phyloP scores from a whole-genome alignment of 306 rosid genomes.

The Cercis canadensis region DNA sequence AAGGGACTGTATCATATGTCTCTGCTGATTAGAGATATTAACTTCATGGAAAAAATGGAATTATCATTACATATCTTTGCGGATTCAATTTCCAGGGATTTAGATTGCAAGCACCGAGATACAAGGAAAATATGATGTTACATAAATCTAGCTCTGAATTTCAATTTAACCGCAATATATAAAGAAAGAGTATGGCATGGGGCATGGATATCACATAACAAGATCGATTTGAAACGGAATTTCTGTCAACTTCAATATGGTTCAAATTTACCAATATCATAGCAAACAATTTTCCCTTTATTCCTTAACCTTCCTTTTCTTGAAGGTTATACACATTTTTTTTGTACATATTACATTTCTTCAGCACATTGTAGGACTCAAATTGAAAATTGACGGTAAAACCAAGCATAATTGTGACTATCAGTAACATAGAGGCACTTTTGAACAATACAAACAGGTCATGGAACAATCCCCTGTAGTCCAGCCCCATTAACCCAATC shows the following conservation, averaged over 20 bases:
- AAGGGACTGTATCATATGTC: neutral
- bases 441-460: neutral
- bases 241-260: slow-evolving; percentile 1
- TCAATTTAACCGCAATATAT: neutral
- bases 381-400: neutral
- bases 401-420: neutral
- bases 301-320: neutral
- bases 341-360: neutral
- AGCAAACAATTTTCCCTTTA: neutral
- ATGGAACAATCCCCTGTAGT: neutral
- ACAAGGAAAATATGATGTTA: no score
- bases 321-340: neutral
- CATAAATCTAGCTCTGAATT: neutral
- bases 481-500: neutral
- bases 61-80: neutral
- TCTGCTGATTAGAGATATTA: neutral
- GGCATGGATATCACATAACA: neutral
- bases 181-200: neutral
- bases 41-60: slow-evolving; percentile 14
- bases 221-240: neutral
- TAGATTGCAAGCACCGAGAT: neutral
- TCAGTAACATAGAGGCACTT: neutral
- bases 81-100: neutral
- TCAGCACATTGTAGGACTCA: neutral
- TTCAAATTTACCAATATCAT: neutral